Conservation (phyloP, 768 basidiomycete genomes). For the Rhodotorula paludigena region DNA sequence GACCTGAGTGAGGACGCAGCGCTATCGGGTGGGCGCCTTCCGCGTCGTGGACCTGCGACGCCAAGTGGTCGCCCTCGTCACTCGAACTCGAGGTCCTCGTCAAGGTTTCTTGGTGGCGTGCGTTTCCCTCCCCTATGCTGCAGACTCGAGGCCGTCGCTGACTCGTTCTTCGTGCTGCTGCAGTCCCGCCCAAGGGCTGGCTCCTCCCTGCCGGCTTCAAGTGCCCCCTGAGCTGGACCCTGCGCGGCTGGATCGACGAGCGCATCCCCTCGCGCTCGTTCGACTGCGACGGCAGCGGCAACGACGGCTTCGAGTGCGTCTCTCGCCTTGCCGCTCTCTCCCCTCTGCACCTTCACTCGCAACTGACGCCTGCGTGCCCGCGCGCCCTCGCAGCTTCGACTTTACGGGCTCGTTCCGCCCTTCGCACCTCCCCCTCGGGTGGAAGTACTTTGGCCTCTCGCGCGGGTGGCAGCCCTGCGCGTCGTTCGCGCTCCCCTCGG, state of each 20-base stretch:
- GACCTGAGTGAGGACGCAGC: background rate
- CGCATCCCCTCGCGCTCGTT: slow-evolving; percentile 5
- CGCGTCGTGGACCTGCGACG: background rate
- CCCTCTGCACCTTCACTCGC: background rate
- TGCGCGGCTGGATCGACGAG: slow-evolving; percentile 8
- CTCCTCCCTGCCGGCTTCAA: background rate
- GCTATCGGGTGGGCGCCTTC: slow-evolving; percentile 4
- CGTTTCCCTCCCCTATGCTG: too few species aligned
- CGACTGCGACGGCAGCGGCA: background rate
- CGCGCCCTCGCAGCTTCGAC: background rate
- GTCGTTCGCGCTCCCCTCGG: background rate
- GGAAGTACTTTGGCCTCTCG: background rate
- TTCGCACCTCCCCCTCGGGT: background rate
- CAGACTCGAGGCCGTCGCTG: too few species aligned
- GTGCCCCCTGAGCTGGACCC: slow-evolving; percentile 1
- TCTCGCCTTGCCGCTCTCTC: too few species aligned
- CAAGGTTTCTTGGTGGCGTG: background rate
- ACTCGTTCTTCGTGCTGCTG: background rate
- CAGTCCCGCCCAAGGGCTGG: background rate
- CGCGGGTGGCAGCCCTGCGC: slow-evolving; percentile 14
- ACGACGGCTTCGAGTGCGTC: slow-evolving; percentile 14
- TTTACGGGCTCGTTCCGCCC: background rate
- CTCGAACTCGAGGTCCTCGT: background rate
- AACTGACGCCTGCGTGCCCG: background rate
- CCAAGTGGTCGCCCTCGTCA: background rate